These are phyloP conservation scores for Trichoderma reesei DNA, from an alignment of 495 filamentous ascomycete species.

Conservation along the genomic window DNA sequence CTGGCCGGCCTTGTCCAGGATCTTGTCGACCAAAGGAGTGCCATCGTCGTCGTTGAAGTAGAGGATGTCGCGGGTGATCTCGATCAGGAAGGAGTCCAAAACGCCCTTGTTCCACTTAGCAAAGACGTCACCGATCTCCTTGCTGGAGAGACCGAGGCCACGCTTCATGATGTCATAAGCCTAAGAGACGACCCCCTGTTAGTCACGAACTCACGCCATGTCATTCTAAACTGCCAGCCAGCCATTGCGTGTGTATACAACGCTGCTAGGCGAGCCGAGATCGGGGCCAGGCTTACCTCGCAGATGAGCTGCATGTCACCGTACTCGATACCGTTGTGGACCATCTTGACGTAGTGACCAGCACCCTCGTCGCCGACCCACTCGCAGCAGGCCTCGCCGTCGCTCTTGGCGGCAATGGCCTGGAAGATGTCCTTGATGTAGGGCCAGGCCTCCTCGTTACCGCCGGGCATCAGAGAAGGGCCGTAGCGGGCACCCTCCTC, in stretches of 20 bases:
- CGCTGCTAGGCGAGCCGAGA: too few relatives aligned
- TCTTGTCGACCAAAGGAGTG: conserved; percentile 89
- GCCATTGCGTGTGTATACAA: too few relatives aligned
- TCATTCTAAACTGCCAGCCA: too few relatives aligned
- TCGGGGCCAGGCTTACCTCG: conserved; percentile 53
- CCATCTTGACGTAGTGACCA: conserved; percentile 99
- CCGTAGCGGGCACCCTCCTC: conserved; percentile 98
- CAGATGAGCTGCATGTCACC: conserved; percentile 99
- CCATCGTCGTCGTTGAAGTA: conserved; percentile 94
- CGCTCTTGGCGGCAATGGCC: conserved; percentile 92
- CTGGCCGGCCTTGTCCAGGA: conserved; percentile 95
- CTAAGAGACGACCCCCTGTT: conserved; percentile 32
- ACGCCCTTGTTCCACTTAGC: conserved; percentile 97
- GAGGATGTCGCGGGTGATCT: conserved; percentile 97
- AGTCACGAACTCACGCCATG: too few relatives aligned
- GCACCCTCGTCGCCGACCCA: conserved; percentile 99
- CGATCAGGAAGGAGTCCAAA: conserved; percentile 97
- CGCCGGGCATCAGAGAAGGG: conserved; percentile 96
- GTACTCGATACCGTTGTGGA: conserved; percentile 99
- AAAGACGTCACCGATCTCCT: conserved; percentile 93
- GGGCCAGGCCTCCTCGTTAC: conserved; percentile 96
- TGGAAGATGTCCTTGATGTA: conserved; percentile 99
- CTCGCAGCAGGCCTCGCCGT: conserved; percentile 93
- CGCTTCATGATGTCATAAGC: conserved; percentile 99
- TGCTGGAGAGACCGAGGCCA: conserved; percentile 69